phyloP scores from a whole-genome alignment of 192 early-diverging fungal genomes.

The Pilobolus umbonatus region DNA sequence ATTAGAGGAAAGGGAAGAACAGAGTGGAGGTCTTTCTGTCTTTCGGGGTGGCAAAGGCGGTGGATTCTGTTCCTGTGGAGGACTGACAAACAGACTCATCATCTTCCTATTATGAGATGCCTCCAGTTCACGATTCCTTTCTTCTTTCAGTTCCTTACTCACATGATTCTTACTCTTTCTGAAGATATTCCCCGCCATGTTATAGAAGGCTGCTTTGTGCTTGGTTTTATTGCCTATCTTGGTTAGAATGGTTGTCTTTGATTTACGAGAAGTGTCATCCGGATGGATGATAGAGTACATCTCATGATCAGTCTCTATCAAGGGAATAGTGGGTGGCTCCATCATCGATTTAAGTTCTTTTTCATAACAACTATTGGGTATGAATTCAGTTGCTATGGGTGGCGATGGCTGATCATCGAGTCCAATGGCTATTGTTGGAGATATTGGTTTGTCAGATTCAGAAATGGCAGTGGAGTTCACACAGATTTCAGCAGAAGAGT shows the following conservation, averaged over 20 bases:
- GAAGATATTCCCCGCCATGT: constrained; percentile 9
- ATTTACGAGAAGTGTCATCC: too few relatives aligned
- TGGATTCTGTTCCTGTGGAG: not conserved
- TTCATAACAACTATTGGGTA: too few relatives aligned
- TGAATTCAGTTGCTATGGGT: not conserved
- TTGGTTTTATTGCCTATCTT: not conserved
- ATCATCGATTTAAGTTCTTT: too few relatives aligned
- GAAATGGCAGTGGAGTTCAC: not conserved
- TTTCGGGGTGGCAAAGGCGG: constrained; percentile 2
- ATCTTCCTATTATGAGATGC: constrained; percentile 5
- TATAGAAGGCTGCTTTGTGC: not conserved
- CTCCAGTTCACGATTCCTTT: constrained; percentile 5
- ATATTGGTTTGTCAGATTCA: not conserved
- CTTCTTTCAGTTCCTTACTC: not conserved
- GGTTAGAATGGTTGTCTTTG: not conserved
- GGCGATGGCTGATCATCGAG: not conserved
- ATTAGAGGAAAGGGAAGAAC: too few relatives aligned
- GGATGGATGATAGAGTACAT: too few relatives aligned
- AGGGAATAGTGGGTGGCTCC: too few relatives aligned
- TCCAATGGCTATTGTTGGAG: not conserved
- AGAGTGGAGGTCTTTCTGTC: too few relatives aligned
- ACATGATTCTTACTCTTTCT: not conserved
- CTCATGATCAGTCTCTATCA: too few relatives aligned
- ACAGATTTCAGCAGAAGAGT: too few relatives aligned
- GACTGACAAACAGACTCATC: not conserved